A percentile compares a stretch with the other conserved stretches of the same genome.
Evolutionary conservation across 2,329 filamentous ascomycete genomes (phyloP).

Genomic region (Beauveria sp.): DNA sequence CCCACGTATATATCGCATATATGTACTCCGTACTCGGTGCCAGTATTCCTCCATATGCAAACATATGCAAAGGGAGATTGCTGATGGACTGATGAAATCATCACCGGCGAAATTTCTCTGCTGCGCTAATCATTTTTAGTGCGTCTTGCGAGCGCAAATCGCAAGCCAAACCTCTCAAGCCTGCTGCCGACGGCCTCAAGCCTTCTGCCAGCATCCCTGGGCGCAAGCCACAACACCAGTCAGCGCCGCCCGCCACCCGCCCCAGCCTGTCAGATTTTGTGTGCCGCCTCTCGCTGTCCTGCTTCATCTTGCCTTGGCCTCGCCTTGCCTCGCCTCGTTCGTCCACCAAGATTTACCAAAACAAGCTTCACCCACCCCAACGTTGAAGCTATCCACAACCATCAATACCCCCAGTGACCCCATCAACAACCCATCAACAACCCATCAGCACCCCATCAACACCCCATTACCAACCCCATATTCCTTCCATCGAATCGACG

Average conservation of each 20-base stretch:
- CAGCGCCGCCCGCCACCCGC: not conserved
- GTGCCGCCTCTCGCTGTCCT: not conserved
- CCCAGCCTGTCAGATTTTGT: not conserved
- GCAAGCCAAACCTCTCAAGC: too few relatives aligned
- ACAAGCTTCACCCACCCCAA: not conserved
- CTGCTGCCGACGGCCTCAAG: not conserved
- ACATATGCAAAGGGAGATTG: too few relatives aligned
- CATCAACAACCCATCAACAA: too few relatives aligned
- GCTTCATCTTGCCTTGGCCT: not conserved
- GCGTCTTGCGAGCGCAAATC: too few relatives aligned
- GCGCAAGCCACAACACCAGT: not conserved
- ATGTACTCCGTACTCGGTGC: too few relatives aligned
- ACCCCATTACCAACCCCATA: not conserved
- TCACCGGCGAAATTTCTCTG: too few relatives aligned
- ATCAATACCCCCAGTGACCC: too few relatives aligned
- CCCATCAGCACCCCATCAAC: too few relatives aligned
- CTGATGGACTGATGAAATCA: too few relatives aligned
- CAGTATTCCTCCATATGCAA: too few relatives aligned
- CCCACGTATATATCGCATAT: too few relatives aligned
- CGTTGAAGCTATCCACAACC: not conserved
- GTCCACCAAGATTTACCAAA: not conserved
- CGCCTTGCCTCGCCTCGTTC: not conserved
- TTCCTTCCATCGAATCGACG: not conserved
- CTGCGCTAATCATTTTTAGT: too few relatives aligned
- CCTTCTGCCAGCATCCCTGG: not conserved